Evolutionary conservation across 148 eudicot species (phyloP).

Genomic region (Agrostemma githago): DNA sequence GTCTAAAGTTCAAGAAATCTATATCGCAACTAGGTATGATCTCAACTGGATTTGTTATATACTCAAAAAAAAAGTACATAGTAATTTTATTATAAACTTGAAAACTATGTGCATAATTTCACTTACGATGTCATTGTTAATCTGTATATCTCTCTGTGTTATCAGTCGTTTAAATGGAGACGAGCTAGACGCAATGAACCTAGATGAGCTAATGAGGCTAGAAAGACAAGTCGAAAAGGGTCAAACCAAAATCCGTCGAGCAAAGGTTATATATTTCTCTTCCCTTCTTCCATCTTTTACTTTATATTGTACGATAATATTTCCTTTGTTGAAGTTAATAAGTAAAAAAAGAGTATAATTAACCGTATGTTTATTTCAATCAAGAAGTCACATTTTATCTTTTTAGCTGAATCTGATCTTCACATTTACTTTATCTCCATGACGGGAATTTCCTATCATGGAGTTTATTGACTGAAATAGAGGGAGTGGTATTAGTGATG

Average conservation of each 20-base stretch:
- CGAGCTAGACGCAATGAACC: conserved; percentile 22
- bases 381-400: no score
- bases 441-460: no score
- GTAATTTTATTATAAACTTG: no score
- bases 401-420: background rate
- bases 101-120: background rate
- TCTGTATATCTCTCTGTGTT: background rate
- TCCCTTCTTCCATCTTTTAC: background rate
- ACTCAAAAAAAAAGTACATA: no score
- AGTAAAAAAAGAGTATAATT: no score
- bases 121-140: background rate
- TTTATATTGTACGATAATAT: no score
- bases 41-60: no score
- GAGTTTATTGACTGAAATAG: background rate
- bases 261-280: conserved; percentile 20
- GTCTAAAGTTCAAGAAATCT: no score
- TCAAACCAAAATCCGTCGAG: conserved; percentile 26
- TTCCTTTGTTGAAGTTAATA: no score
- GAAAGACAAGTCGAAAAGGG: conserved; percentile 34
- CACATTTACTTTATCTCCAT: no score
- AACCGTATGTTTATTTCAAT: no score
- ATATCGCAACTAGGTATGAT: no score
- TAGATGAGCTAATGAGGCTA: conserved; percentile 30
- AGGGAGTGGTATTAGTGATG: background rate
- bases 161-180: conserved; percentile 26